Conservation (phyloP, 139 green algal species). For the Pleodorina starrii region DNA sequence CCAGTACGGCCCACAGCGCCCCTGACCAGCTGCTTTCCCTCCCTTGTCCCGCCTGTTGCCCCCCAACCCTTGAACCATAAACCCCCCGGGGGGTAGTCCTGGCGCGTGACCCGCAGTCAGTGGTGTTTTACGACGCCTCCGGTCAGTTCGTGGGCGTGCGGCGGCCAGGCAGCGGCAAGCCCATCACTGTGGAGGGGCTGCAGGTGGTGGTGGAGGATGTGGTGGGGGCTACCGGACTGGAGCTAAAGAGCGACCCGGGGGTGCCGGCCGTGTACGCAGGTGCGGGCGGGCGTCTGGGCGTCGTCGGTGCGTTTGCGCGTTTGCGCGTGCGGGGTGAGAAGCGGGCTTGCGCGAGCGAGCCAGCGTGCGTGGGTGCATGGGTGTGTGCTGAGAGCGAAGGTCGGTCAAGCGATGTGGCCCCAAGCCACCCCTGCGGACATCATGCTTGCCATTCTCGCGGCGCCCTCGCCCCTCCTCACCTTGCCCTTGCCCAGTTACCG, state of each 20-base stretch:
- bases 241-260: constrained; percentile 96
- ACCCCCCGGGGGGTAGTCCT: constrained; percentile 73
- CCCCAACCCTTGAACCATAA: constrained; percentile 76
- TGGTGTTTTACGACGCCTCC: constrained; percentile 90
- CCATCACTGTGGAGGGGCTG: constrained; percentile 91
- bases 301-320: no score
- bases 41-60: constrained; percentile 54
- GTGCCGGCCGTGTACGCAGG: constrained; percentile 96
- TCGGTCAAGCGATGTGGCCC: no score
- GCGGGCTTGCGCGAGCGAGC: no score
- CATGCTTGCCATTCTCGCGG: no score
- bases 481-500: no score
- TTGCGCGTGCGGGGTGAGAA: no score
- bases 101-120: constrained; percentile 90
- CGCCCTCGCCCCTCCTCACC: no score
- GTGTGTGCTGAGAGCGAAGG: no score
- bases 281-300: constrained; percentile 30
- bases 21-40: not conserved
- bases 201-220: constrained; percentile 86
- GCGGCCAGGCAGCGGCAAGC: constrained; percentile 85
- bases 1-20: no score
- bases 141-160: constrained; percentile 96
- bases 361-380: no score
- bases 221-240: constrained; percentile 85
- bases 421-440: no score